These are phyloP conservation scores for Luzula sylvatica DNA, from an alignment of 176 grass and related monocot species.

Conservation along the genomic window DNA sequence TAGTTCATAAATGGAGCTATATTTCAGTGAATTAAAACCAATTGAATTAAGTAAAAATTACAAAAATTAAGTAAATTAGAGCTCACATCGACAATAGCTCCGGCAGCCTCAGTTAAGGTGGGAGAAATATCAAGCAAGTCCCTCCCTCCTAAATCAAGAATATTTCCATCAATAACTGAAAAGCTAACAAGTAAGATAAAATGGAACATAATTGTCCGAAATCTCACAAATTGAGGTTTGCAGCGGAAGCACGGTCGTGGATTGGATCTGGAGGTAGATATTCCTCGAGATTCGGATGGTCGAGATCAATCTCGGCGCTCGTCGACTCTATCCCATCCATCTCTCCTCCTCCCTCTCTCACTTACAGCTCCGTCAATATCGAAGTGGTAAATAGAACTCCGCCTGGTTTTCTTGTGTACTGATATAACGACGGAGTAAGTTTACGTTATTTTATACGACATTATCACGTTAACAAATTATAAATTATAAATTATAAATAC, in stretches of 20 bases:
- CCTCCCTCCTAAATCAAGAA: slow-evolving; percentile 50
- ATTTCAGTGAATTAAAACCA: too few relatives aligned
- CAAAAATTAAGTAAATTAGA: background rate
- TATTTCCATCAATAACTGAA: background rate
- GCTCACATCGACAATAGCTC: slow-evolving; percentile 94
- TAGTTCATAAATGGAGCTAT: background rate
- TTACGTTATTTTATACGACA: too few relatives aligned
- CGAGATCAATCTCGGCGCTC: slow-evolving; percentile 53
- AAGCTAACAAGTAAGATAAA: background rate
- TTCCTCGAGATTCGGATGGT: slow-evolving; percentile 76
- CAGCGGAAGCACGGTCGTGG: slow-evolving; percentile 32
- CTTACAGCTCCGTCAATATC: background rate
- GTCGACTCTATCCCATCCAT: slow-evolving; percentile 23
- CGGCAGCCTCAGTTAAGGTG: slow-evolving; percentile 77
- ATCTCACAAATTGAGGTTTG: slow-evolving; percentile 53
- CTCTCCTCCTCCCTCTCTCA: background rate
- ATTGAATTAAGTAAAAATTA: too few relatives aligned
- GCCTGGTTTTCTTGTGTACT: too few relatives aligned
- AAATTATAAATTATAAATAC: too few relatives aligned
- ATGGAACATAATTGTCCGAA: background rate
- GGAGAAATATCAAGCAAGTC: slow-evolving; percentile 96
- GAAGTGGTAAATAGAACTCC: too few relatives aligned
- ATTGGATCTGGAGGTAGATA: slow-evolving; percentile 60
- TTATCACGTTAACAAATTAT: too few relatives aligned
- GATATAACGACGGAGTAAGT: too few relatives aligned